phyloP scores from a whole-genome alignment of 192 early-diverging fungal species.

The Chytriomyces sp. region DNA sequence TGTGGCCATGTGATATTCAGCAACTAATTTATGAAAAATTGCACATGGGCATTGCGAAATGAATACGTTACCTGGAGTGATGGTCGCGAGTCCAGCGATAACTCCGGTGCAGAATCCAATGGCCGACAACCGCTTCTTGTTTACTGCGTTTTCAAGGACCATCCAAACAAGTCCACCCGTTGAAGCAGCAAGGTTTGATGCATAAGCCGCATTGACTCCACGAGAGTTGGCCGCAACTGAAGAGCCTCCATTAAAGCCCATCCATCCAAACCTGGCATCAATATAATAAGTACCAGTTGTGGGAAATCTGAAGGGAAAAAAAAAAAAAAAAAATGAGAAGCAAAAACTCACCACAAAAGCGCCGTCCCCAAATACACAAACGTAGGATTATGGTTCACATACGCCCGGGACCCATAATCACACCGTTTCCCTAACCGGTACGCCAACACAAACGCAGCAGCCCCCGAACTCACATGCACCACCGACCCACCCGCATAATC shows the following conservation, averaged over 20 bases:
- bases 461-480: slow-evolving; percentile 15
- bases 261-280: slow-evolving; percentile 57
- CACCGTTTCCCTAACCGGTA: slow-evolving; percentile 37
- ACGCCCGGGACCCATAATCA: slow-evolving; percentile 9
- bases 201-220: slow-evolving; percentile 72
- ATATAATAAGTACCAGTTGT: no score
- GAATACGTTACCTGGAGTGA: slow-evolving; percentile 69
- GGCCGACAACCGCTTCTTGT: slow-evolving; percentile 74
- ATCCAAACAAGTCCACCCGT: slow-evolving; percentile 74
- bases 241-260: slow-evolving; percentile 83
- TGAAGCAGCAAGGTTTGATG: slow-evolving; percentile 70
- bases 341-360: slow-evolving; percentile 64
- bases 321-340: not conserved
- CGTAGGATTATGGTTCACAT: slow-evolving; percentile 65
- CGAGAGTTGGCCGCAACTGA: slow-evolving; percentile 71
- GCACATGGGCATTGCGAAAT: slow-evolving; percentile 60
- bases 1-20: slow-evolving; percentile 64
- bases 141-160: slow-evolving; percentile 59
- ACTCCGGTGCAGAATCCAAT: slow-evolving; percentile 86
- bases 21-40: slow-evolving; percentile 71
- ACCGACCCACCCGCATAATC: slow-evolving; percentile 34
- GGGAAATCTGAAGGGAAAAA: no score
- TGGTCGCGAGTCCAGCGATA: slow-evolving; percentile 79
- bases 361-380: slow-evolving; percentile 82
- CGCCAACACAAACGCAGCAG: slow-evolving; percentile 69